phyloP scores from a whole-genome alignment of 2,329 filamentous ascomycete genomes.

The Atkinsonella hypoxylon region DNA sequence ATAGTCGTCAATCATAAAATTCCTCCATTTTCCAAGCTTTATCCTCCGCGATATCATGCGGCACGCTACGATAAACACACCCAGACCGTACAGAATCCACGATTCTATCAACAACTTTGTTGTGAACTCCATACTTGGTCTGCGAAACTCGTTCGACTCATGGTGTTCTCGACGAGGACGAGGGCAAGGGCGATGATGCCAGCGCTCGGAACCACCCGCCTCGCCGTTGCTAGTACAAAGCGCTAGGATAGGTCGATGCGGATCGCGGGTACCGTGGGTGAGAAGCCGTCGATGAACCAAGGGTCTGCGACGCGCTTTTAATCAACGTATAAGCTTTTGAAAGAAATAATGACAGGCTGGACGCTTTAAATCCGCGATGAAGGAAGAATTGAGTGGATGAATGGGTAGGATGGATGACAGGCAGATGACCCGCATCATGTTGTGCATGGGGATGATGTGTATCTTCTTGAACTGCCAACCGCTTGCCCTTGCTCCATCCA shows the following conservation, averaged over 20 bases:
- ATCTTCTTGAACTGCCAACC: too few species aligned
- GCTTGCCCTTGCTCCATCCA: too few species aligned
- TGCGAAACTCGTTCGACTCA: not conserved
- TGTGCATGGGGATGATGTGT: too few species aligned
- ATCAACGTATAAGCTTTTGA: too few species aligned
- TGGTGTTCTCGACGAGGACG: not conserved
- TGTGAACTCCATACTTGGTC: slow-evolving; percentile 14
- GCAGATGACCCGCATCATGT: too few species aligned
- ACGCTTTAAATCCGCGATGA: too few species aligned
- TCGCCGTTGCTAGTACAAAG: not conserved
- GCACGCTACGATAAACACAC: slow-evolving; percentile 14
- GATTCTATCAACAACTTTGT: slow-evolving; percentile 17
- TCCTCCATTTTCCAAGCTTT: slow-evolving; percentile 30
- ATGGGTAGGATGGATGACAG: too few species aligned
- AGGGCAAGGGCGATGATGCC: not conserved
- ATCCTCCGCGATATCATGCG: slow-evolving; percentile 20
- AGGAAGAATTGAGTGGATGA: too few species aligned
- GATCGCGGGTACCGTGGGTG: not conserved
- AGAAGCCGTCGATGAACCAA: not conserved
- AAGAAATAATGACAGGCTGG: too few species aligned
- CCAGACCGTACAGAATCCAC: slow-evolving; percentile 18
- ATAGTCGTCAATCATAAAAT: slow-evolving; percentile 44
- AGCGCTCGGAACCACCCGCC: not conserved
- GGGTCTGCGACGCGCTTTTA: too few species aligned
- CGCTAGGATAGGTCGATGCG: not conserved